Percentiles rank a stretch among this genome's conserved stretches.
Conservation (phyloP, 2,329 filamentous ascomycete genomes). For the Botrytis deweyae region DNA sequence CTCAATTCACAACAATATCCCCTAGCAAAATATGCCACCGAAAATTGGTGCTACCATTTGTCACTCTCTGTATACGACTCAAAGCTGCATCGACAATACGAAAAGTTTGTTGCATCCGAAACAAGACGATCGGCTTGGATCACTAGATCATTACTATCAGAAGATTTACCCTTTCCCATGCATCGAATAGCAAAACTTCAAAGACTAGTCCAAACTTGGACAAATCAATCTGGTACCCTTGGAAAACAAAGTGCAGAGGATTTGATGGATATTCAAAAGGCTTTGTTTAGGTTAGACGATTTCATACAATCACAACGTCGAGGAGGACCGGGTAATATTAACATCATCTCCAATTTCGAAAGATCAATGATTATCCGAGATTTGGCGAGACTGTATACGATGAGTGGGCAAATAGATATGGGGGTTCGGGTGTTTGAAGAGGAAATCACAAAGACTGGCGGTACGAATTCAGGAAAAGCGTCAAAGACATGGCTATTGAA, state of each 20-base stretch:
- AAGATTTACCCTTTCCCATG: conserved; percentile 18
- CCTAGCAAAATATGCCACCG: conserved; percentile 18
- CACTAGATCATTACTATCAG: conserved; percentile 17
- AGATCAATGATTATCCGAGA: conserved; percentile 22
- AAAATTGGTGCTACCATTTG: conserved; percentile 21
- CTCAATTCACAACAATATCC: conserved; percentile 7
- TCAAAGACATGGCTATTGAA: conserved; percentile 19
- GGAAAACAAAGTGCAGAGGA: conserved; percentile 17
- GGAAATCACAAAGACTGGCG: conserved; percentile 20
- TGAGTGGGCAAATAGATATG: conserved; percentile 18
- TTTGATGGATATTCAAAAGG: conserved; percentile 21
- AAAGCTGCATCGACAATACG: conserved; percentile 15
- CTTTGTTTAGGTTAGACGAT: conserved; percentile 15
- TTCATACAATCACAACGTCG: conserved; percentile 20
- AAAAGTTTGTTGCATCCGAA: conserved; percentile 17
- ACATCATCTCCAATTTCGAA: conserved; percentile 18
- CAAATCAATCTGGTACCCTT: conserved; percentile 1
- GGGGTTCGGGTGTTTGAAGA: conserved; percentile 19
- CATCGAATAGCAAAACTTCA: conserved; percentile 21
- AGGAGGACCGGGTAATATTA: conserved; percentile 4
- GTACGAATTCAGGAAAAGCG: conserved; percentile 18
- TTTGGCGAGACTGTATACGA: conserved; percentile 17
- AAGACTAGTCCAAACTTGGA: conserved; percentile 19
- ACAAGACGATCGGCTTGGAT: conserved; percentile 18
- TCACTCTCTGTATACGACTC: conserved; percentile 13